Conservation (phyloP, 805 yeast species). For the Ogataea nakhonphanomensis region DNA sequence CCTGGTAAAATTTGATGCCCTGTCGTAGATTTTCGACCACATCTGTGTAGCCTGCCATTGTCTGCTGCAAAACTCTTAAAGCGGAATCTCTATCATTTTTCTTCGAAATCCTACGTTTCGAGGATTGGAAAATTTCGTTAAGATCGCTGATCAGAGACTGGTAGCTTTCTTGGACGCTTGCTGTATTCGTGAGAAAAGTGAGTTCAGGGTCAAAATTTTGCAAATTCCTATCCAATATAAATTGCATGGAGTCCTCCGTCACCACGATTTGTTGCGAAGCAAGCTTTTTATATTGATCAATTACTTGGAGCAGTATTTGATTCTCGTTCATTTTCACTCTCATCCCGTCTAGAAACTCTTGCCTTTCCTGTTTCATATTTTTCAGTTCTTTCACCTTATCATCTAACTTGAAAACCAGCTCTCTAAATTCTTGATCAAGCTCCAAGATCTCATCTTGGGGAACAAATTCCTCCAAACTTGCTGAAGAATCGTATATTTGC, state of each 20-base stretch:
- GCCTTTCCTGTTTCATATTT: conserved; percentile 36
- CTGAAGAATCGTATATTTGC: conserved; percentile 33
- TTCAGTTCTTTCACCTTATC: conserved; percentile 30
- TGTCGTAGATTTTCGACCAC: conserved; percentile 58
- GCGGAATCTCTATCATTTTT: conserved; percentile 43
- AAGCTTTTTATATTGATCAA: conserved; percentile 25
- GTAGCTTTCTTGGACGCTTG: conserved; percentile 33
- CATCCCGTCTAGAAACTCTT: conserved; percentile 38
- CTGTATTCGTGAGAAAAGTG: conserved; percentile 41
- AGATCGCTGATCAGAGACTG: conserved; percentile 33
- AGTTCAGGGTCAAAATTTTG: conserved; percentile 51
- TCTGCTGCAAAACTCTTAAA: conserved; percentile 49
- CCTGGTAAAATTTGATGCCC: conserved; percentile 69
- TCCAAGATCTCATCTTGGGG: conserved; percentile 40
- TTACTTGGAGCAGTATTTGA: conserved; percentile 50
- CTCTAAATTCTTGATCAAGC: conserved; percentile 33
- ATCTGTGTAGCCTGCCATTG: conserved; percentile 50
- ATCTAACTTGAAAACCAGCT: conserved; percentile 36
- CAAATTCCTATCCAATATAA: conserved; percentile 38
- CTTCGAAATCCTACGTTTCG: conserved; percentile 30
- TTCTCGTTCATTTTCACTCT: conserved; percentile 44
- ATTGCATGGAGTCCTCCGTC: conserved; percentile 36
- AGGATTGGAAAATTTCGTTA: conserved; percentile 35
- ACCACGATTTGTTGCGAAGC: conserved; percentile 38
- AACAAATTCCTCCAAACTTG: conserved; percentile 32